A percentile compares a stretch with the other conserved stretches of the same genome.
These are phyloP conservation scores for Spiraea crenata DNA, from an alignment of 331 rosid species.

Conservation along the genomic window DNA sequence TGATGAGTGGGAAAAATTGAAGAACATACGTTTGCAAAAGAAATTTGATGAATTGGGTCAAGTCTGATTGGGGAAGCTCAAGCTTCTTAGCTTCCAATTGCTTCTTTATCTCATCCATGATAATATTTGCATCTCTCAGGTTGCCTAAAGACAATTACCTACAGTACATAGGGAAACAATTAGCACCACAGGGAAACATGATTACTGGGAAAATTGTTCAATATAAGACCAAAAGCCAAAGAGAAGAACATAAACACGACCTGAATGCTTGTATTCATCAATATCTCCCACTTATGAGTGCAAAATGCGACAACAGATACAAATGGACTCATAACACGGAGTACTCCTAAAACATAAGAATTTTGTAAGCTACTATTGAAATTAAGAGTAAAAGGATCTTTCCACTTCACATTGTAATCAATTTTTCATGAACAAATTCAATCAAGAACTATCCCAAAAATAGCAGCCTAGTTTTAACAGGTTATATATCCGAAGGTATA, in stretches of 20 bases:
- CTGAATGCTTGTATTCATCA: neutral
- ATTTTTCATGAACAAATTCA: neutral
- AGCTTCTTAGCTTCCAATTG: constrained; percentile 47
- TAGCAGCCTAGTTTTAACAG: neutral
- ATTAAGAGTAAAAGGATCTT: neutral
- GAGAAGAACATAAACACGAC: neutral
- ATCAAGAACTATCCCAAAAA: no score
- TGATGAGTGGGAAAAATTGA: constrained; percentile 9
- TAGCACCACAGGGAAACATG: neutral
- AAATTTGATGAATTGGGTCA: constrained; percentile 71
- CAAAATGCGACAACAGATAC: neutral
- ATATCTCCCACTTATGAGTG: neutral
- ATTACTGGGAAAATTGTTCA: neutral
- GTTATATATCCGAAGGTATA: neutral
- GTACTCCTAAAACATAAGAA: no score
- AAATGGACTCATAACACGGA: neutral
- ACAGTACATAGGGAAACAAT: constrained; percentile 21
- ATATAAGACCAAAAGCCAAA: neutral
- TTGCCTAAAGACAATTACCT: constrained; percentile 86
- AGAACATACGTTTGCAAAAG: constrained; percentile 77
- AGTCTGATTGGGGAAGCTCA: constrained; percentile 58
- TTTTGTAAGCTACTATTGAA: neutral
- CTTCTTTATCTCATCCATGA: constrained; percentile 76
- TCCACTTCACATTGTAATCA: neutral
- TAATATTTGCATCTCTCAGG: constrained; percentile 78